Conservation (phyloP, 1,284 basidiomycete genomes). For the Cystobasidium pallidum region DNA sequence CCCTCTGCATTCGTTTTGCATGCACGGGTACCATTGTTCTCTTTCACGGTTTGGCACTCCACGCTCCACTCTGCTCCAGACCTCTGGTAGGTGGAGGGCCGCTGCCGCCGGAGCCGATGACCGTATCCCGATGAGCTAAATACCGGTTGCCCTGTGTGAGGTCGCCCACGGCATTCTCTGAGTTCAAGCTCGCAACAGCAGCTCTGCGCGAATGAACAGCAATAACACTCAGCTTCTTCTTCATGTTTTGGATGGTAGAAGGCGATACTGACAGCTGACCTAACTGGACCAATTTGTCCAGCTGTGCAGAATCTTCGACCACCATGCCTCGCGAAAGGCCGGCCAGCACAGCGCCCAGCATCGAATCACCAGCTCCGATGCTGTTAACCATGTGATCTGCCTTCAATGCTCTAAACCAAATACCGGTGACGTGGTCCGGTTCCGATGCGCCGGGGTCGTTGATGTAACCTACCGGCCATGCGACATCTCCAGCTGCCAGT, state of each 20-base stretch:
- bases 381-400: slow-evolving; percentile 68
- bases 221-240: not conserved
- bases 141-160: not conserved
- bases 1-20: too few species aligned
- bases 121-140: not conserved
- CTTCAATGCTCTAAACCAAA: slow-evolving; percentile 60
- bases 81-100: too few species aligned
- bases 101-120: too few species aligned
- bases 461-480: not conserved
- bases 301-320: not conserved
- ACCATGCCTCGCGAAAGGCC: slow-evolving; percentile 57
- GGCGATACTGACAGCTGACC: slow-evolving; percentile 45
- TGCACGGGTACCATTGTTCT: too few species aligned
- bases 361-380: slow-evolving; percentile 82
- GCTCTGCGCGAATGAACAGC: slow-evolving; percentile 28
- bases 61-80: too few species aligned
- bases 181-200: slow-evolving; percentile 41
- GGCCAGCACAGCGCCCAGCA: slow-evolving; percentile 59
- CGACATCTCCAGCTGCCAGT: not conserved
- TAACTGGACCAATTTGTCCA: slow-evolving; percentile 46
- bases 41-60: too few species aligned
- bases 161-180: slow-evolving; percentile 46
- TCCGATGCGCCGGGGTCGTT: not conserved
- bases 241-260: not conserved
- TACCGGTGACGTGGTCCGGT: not conserved